These are phyloP conservation scores for Rugosomyces carneus DNA, from an alignment of 1,284 basidiomycete genomes.

Conservation along the genomic window DNA sequence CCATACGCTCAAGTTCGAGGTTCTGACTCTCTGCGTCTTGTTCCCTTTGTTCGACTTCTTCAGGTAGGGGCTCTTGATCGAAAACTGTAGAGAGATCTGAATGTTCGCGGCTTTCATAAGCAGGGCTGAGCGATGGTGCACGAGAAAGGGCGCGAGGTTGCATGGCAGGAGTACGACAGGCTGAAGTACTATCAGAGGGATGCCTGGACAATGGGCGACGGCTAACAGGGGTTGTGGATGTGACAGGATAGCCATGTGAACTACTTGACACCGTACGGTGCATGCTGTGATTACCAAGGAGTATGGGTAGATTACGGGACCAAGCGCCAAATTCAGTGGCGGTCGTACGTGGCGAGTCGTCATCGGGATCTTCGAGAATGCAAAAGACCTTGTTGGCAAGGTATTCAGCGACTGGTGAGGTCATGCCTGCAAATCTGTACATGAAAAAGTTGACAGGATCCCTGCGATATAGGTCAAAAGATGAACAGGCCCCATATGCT, in stretches of 20 bases:
- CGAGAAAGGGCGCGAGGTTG: conserved; percentile 53
- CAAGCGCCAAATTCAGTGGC: conserved; percentile 86
- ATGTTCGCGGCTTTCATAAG: conserved; percentile 42
- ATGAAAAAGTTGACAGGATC: conserved; percentile 85
- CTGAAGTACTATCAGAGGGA: conserved; percentile 36
- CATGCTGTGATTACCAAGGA: conserved; percentile 47
- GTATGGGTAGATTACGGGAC: conserved; percentile 74
- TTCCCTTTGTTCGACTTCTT: conserved; percentile 31
- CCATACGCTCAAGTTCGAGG: conserved; percentile 27
- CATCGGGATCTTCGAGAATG: conserved; percentile 58
- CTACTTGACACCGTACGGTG: conserved; percentile 51
- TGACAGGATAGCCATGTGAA: conserved; percentile 55
- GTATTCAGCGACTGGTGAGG: conserved; percentile 79
- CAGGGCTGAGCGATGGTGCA: conserved; percentile 51
- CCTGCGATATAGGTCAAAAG: conserved; percentile 79
- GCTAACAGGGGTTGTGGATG: conserved; percentile 56
- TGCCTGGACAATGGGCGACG: conserved; percentile 62
- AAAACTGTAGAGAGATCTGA: conserved; percentile 44
- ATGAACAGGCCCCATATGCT: conserved; percentile 64
- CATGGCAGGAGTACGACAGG: conserved; percentile 42
- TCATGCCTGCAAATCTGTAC: conserved; percentile 90
- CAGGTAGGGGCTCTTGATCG: conserved; percentile 43
- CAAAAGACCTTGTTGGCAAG: conserved; percentile 85
- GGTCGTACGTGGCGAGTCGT: conserved; percentile 57
- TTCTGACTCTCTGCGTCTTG: conserved; percentile 25